Evolutionary conservation across 2,329 filamentous ascomycete genomes (phyloP), one percentile per base, ranked within the genome.

Genomic region (Botryotinia calthae): DNA sequence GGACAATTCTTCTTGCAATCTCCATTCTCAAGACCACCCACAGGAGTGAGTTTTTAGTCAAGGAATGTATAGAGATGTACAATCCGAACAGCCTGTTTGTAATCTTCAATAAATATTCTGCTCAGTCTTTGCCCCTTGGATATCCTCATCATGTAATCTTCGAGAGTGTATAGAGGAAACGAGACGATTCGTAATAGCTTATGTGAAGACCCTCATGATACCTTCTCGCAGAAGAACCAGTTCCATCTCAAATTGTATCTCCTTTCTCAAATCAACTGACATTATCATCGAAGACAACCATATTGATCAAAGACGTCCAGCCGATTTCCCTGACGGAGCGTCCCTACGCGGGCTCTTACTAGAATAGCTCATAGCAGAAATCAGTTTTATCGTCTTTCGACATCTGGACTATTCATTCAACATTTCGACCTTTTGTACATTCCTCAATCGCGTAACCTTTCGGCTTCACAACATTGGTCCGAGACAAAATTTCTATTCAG

Each of bases 341-440:
- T 85, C 88, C 87, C 89, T 90, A 82, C 84, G 88, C 48, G 91
- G 88, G 88, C 84, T 92, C 91, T 93, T 91, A 91, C 88, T 91
- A 82, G 84, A 87, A 85, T 81, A 87, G 89, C 91, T 93, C 91
- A 93, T 93, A 89, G 90, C 85, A 85, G 84, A 84, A 83, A 82
- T 84, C 86, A 84, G 85, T 86, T 89, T 72, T 68, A 46, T 68
- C 63, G 40, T 68, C 70, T 59, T 84, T 77, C 73, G 81, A 85
- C 86, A 87, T 87, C 88, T 90, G 87, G 87, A 87, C 81, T 85
- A 83, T 84, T 83, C 83, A 81, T 81, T 81, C 81, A 78, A 80
- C 84, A 84, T 81, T 84, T 89, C 86, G 84, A 85, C 77, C 78
- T 79, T 75, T 78, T 78, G 73, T 74, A 54, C 78, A 81, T 83